Evolutionary conservation across 495 filamentous ascomycete species (phyloP).

Genomic region (Aspergillus coremiiformis): DNA sequence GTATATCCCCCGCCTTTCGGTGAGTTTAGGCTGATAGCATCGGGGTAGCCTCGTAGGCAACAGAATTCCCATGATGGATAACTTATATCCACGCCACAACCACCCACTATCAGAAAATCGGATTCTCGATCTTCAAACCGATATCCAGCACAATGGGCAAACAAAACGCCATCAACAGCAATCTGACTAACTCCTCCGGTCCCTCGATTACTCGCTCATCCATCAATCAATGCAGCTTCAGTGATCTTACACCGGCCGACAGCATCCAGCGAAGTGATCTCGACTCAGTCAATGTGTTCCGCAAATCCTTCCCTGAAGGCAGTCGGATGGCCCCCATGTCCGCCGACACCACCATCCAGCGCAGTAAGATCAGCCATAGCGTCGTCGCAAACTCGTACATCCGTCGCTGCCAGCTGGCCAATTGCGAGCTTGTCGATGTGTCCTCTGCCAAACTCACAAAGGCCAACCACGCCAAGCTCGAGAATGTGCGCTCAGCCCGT

Average conservation of each 20-base stretch:
- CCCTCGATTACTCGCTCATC: constrained; percentile 16
- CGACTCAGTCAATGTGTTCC: not conserved
- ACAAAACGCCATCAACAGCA: not conserved
- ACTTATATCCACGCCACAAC: too few species aligned
- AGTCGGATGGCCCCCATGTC: not conserved
- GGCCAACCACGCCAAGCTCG: constrained; percentile 11
- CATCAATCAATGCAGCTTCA: constrained; percentile 14
- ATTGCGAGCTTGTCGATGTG: constrained; percentile 15
- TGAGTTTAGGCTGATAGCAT: too few species aligned
- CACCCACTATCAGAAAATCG: too few species aligned
- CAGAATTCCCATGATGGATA: not conserved
- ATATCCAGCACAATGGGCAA: constrained; percentile 7
- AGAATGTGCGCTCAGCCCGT: constrained; percentile 10
- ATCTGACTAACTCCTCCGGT: constrained; percentile 8
- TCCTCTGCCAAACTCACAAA: constrained; percentile 3
- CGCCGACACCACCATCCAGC: constrained; percentile 9
- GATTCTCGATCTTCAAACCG: too few species aligned
- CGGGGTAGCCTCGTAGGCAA: too few species aligned
- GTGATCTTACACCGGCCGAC: constrained; percentile 10
- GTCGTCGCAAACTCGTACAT: constrained; percentile 13
- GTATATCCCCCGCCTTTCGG: too few species aligned
- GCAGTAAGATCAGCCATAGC: constrained; percentile 17
- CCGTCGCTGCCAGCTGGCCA: constrained; percentile 10
- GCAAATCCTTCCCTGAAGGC: not conserved
- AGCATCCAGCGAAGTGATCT: constrained; percentile 11